phyloP scores from a whole-genome alignment of 805 yeast species.

The Tetrapisispora arboricola region DNA sequence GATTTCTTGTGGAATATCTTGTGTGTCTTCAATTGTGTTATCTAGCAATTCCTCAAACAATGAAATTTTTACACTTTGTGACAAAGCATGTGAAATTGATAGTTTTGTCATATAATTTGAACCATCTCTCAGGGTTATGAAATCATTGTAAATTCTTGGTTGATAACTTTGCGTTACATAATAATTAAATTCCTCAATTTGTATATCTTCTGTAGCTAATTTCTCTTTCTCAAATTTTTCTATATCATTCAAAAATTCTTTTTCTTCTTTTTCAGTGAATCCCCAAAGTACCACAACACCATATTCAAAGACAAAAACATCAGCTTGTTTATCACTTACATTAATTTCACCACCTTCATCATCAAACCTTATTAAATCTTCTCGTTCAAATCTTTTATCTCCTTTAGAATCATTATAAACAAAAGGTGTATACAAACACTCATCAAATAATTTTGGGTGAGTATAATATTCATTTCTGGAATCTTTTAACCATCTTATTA shows the following conservation, averaged over 20 bases:
- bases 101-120: slow-evolving; percentile 82
- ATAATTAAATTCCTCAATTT: slow-evolving; percentile 89
- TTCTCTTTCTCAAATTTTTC: slow-evolving; percentile 91
- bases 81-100: slow-evolving; percentile 89
- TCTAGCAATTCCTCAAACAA: slow-evolving; percentile 92
- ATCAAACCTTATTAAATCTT: slow-evolving; percentile 57
- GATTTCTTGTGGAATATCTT: slow-evolving; percentile 92
- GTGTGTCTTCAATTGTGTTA: slow-evolving; percentile 94
- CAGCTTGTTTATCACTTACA: slow-evolving; percentile 65
- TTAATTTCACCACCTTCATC: slow-evolving; percentile 95
- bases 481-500: slow-evolving; percentile 76
- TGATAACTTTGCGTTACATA: slow-evolving; percentile 90
- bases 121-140: slow-evolving; percentile 84
- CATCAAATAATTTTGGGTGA: slow-evolving; percentile 83
- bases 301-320: slow-evolving; percentile 83
- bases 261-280: slow-evolving; percentile 73
- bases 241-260: slow-evolving; percentile 66
- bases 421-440: slow-evolving; percentile 89
- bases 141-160: slow-evolving; percentile 92
- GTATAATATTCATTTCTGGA: slow-evolving; percentile 64
- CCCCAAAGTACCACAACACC: slow-evolving; percentile 99
- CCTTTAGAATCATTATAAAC: slow-evolving; percentile 70
- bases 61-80: slow-evolving; percentile 92
- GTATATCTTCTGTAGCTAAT: slow-evolving; percentile 72
- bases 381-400: slow-evolving; percentile 33